These are phyloP conservation scores for Lyophyllum shimeji DNA, from an alignment of 768 basidiomycete species.

Conservation along the genomic window DNA sequence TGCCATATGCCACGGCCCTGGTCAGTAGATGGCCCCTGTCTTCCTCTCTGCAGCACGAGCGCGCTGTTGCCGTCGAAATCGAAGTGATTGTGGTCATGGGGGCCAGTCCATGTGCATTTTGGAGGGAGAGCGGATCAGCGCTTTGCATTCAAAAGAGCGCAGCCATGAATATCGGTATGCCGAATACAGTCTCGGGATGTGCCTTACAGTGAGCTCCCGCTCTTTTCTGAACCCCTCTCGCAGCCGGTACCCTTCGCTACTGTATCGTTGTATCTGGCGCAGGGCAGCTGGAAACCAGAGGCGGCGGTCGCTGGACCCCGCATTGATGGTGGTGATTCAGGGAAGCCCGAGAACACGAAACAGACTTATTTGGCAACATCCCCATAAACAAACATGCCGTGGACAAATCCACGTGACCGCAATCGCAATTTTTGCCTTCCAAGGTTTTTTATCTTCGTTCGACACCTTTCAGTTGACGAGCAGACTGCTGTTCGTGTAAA, in stretches of 20 bases:
- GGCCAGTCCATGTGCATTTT: background rate
- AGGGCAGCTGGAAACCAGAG: too few species aligned
- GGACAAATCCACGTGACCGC: background rate
- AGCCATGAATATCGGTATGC: too few species aligned
- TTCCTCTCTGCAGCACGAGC: background rate
- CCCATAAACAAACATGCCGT: background rate
- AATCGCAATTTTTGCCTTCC: background rate
- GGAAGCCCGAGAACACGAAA: too few species aligned
- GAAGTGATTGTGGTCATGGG: background rate
- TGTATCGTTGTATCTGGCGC: too few species aligned
- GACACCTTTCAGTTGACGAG: background rate
- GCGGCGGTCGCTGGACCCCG: too few species aligned
- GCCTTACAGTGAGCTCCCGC: background rate
- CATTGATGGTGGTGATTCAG: too few species aligned
- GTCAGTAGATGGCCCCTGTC: background rate
- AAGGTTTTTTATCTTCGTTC: background rate
- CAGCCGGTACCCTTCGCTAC: too few species aligned
- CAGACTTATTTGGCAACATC: background rate
- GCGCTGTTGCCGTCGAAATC: background rate
- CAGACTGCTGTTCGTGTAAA: background rate
- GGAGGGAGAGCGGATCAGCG: conserved; percentile 1
- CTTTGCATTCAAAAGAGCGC: background rate
- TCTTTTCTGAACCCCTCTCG: too few species aligned
- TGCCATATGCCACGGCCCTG: background rate
- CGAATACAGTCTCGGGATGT: background rate